Conservation (phyloP, 495 filamentous ascomycete genomes). For the Xylaria cubensis region DNA sequence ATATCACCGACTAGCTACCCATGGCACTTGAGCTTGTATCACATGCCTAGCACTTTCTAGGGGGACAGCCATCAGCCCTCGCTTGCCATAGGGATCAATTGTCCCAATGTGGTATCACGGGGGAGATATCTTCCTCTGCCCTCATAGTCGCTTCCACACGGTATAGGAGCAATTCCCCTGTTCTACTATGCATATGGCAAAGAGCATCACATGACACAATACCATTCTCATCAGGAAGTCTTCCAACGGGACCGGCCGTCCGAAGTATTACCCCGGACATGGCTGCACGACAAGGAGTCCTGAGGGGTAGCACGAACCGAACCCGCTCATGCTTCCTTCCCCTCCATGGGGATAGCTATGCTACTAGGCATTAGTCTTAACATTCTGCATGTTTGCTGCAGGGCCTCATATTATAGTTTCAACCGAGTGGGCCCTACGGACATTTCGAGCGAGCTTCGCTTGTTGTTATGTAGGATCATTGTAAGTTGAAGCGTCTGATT, state of each 20-base stretch:
- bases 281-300: neutral
- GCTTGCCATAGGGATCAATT: neutral
- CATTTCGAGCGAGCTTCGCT: neutral
- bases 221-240: neutral
- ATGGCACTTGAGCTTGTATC: slow-evolving; percentile 3
- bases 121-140: neutral
- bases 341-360: neutral
- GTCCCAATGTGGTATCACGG: neutral
- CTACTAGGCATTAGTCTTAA: neutral
- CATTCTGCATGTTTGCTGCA: slow-evolving; percentile 21
- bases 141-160: neutral
- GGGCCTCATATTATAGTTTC: neutral
- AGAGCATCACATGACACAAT: slow-evolving; percentile 12
- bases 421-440: neutral
- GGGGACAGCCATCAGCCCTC: neutral
- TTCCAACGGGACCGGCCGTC: slow-evolving; percentile 8
- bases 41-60: neutral
- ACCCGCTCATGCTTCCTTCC: neutral
- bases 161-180: neutral
- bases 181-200: neutral
- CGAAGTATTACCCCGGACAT: slow-evolving; percentile 9
- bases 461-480: neutral
- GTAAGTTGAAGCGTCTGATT: slow-evolving; percentile 7
- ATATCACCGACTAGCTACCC: slow-evolving; percentile 1
- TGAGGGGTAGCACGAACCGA: neutral